phyloP scores from a whole-genome alignment of 1,284 basidiomycete species.

The Porodaedalea pini region DNA sequence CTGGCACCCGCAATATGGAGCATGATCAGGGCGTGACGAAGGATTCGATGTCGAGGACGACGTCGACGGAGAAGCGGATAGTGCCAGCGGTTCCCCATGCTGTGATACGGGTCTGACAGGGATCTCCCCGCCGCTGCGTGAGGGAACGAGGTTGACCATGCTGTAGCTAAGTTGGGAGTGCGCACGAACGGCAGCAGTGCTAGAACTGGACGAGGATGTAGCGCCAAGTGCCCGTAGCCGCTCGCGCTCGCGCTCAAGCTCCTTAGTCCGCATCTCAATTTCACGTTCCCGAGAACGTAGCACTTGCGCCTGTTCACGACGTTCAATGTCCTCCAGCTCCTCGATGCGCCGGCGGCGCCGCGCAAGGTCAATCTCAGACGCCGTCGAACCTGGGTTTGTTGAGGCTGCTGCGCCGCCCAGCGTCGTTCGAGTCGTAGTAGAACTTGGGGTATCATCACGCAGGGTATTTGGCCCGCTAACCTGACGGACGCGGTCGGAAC shows the following conservation, averaged over 20 bases:
- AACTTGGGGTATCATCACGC: not conserved
- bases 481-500: conserved; percentile 7
- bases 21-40: conserved; percentile 20
- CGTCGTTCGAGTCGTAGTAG: not conserved
- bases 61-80: conserved; percentile 13
- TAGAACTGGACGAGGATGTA: conserved; percentile 9
- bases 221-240: conserved; percentile 28
- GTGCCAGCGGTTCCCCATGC: conserved; percentile 11
- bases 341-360: conserved; percentile 43
- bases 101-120: conserved; percentile 12
- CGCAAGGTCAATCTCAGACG: conserved; percentile 33
- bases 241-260: conserved; percentile 51
- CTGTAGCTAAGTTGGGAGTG: conserved; percentile 20
- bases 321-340: conserved; percentile 48
- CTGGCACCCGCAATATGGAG: conserved; percentile 25
- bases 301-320: conserved; percentile 51
- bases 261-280: conserved; percentile 47
- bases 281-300: conserved; percentile 58
- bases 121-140: not conserved
- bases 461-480: conserved; percentile 4
- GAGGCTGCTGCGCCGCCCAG: not conserved
- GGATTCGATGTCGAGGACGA: conserved; percentile 18
- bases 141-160: conserved; percentile 15
- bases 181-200: not conserved
- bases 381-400: not conserved